Base-by-base conservation (phyloP, 208 protist genomes). In the Herpetomonas tarakana region DNA sequence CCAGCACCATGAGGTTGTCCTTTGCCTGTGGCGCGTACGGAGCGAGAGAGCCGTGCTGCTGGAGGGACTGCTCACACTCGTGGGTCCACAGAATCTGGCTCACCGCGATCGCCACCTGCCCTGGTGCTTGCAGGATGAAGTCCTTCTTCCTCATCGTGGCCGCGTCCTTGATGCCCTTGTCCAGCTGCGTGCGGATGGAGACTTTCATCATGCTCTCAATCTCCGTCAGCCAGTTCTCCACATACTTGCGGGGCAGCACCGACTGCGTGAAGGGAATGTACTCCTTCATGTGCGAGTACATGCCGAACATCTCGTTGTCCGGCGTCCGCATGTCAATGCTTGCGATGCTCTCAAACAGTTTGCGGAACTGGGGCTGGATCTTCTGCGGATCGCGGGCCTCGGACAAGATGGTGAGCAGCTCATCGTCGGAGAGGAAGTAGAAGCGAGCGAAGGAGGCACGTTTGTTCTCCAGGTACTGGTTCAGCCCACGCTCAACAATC, bases 221-320 rank as follows among this genome's bases (percentile, higher is more conserved):
- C 56, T 98, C 88, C 21, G 91, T 93, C 63, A 99, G 84, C 97
- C 98, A 99, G 62, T 97, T 92, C 74, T 99, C 97, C 30, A 99
- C 96, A 64, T 97, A 94, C 68, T 96, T 97, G 45, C 93, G 94
- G 27, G 97, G 96, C 58, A 93, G 65, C 39, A 99, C 84, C 14
- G 80, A 76, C 62, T 98, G 83, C 22, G 73, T 68, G 64, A 99
- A 98, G 3, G 86, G 77, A 26, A 99, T 93, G 58, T 89, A 90
- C 72, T 99, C 98, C 46, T 90, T 88, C 80, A 98, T 97, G 24
- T 89, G 90, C 0, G 91, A 97, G 58, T 95, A 92, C 94, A 99
- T 98, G 46, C 83, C 90, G 28, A 90, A 88, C 86, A 99, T 98
- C 65, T 94, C 79, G 61, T 97, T 91, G 46, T 91, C 89, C 19